Evolutionary conservation across 805 yeast species (phyloP).

Genomic region (Wickerhamiella shivajii): DNA sequence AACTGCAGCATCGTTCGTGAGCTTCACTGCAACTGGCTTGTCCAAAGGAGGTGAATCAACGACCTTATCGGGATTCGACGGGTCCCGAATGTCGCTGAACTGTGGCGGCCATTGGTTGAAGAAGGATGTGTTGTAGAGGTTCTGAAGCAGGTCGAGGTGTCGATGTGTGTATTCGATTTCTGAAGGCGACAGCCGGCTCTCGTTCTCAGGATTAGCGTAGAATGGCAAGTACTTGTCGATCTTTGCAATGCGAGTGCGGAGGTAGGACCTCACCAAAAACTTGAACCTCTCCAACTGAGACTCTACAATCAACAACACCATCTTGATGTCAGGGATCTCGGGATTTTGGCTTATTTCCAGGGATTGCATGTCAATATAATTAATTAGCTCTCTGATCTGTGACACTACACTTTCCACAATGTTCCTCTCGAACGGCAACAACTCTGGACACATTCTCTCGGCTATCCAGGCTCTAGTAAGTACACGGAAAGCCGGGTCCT

Average conservation of each 20-base stretch:
- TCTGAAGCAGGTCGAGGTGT: slow-evolving; percentile 50
- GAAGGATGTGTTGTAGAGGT: slow-evolving; percentile 54
- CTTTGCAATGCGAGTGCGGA: slow-evolving; percentile 58
- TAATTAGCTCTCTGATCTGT: slow-evolving; percentile 55
- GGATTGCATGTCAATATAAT: slow-evolving; percentile 61
- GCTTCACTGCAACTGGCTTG: slow-evolving; percentile 62
- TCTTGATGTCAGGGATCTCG: slow-evolving; percentile 5
- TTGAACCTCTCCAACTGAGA: slow-evolving; percentile 81
- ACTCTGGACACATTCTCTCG: slow-evolving; percentile 76
- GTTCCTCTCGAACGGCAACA: slow-evolving; percentile 56
- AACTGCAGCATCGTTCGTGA: slow-evolving; percentile 28
- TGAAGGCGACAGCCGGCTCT: slow-evolving; percentile 3
- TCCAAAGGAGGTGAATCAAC: slow-evolving; percentile 62
- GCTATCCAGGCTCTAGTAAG: slow-evolving; percentile 60
- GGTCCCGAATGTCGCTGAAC: slow-evolving; percentile 63
- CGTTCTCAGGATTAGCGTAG: slow-evolving; percentile 34
- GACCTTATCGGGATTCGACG: slow-evolving; percentile 45
- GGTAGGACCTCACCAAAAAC: slow-evolving; percentile 64
- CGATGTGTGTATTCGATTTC: slow-evolving; percentile 17
- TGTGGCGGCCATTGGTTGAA: slow-evolving; percentile 51
- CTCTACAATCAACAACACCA: slow-evolving; percentile 56
- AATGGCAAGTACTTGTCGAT: slow-evolving; percentile 55
- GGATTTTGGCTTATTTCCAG: slow-evolving; percentile 53
- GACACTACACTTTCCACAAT: slow-evolving; percentile 43
- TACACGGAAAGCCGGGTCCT: slow-evolving; percentile 9